phyloP scores from a whole-genome alignment of 2,329 filamentous ascomycete genomes.

The Botrytis sinoallii region DNA sequence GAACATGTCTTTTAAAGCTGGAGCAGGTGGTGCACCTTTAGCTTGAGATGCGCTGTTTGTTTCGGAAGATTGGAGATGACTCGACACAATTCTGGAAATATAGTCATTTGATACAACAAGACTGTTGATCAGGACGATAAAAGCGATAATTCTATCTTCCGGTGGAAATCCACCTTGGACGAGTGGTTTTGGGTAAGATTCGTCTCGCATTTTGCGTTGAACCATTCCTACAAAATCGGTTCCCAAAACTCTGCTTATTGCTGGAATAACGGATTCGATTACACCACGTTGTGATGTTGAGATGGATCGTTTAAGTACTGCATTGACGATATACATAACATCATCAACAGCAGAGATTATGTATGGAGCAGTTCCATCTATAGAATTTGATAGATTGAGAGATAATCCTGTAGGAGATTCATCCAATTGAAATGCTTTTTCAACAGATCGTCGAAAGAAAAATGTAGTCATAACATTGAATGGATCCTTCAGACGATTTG shows the following conservation, averaged over 20 bases:
- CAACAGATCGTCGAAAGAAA: slow-evolving; percentile 93
- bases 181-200: slow-evolving; percentile 79
- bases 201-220: slow-evolving; percentile 95
- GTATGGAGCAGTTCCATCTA: slow-evolving; percentile 78
- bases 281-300: slow-evolving; percentile 81
- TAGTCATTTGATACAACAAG: slow-evolving; percentile 92
- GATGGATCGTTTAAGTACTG: slow-evolving; percentile 81
- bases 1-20: slow-evolving; percentile 61
- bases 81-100: slow-evolving; percentile 76
- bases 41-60: neutral
- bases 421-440: slow-evolving; percentile 96
- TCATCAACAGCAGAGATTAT: slow-evolving; percentile 96
- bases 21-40: slow-evolving; percentile 9
- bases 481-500: slow-evolving; percentile 68
- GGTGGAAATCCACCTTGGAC: slow-evolving; percentile 80
- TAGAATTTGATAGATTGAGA: slow-evolving; percentile 66
- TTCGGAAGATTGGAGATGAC: slow-evolving; percentile 53
- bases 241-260: slow-evolving; percentile 74
- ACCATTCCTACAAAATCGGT: slow-evolving; percentile 96
- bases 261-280: slow-evolving; percentile 73
- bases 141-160: slow-evolving; percentile 83
- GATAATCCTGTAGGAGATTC: slow-evolving; percentile 79
- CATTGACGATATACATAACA: slow-evolving; percentile 98
- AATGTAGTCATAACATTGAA: slow-evolving; percentile 94
- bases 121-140: slow-evolving; percentile 93